Percentiles rank a stretch among this genome's conserved stretches.
Evolutionary conservation across 1,284 basidiomycete species (phyloP).

Genomic region (Testicularia cyperi): DNA sequence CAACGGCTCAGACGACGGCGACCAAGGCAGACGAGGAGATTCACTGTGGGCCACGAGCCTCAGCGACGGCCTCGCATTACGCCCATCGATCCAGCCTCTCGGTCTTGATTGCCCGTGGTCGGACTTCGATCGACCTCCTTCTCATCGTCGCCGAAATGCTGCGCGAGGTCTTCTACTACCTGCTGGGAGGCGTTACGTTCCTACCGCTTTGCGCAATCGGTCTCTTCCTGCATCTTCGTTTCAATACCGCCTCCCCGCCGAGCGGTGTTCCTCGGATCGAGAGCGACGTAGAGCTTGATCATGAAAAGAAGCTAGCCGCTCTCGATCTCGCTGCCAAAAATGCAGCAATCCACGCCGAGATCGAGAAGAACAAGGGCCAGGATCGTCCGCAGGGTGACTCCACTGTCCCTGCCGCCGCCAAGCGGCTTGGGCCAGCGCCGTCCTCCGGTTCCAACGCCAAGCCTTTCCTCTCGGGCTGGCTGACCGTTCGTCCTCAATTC

Average conservation of each 20-base stretch:
- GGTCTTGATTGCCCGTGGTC: background rate
- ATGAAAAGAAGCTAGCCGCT: slow-evolving; percentile 39
- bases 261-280: slow-evolving; percentile 15
- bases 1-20: background rate
- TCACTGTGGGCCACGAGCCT: too few relatives aligned
- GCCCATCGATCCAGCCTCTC: too few relatives aligned
- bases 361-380: slow-evolving; percentile 29
- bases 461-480: slow-evolving; percentile 45
- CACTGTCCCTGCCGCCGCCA: slow-evolving; percentile 42
- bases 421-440: slow-evolving; percentile 34
- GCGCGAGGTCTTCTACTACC: slow-evolving; percentile 52
- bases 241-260: slow-evolving; percentile 16
- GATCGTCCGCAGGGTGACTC: slow-evolving; percentile 27
- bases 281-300: slow-evolving; percentile 29
- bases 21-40: too few relatives aligned
- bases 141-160: slow-evolving; percentile 20
- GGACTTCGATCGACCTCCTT: background rate
- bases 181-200: slow-evolving; percentile 58
- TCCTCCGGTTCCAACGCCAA: slow-evolving; percentile 10
- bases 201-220: slow-evolving; percentile 45
- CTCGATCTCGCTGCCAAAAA: slow-evolving; percentile 44
- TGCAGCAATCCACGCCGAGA: slow-evolving; percentile 37
- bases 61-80: too few relatives aligned
- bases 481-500: slow-evolving; percentile 41
- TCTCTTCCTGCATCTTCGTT: slow-evolving; percentile 27